Evolutionary conservation across 169 alveolate species (phyloP), one percentile per base, ranked within the genome.

Genomic region (Miamiensis avidus): DNA sequence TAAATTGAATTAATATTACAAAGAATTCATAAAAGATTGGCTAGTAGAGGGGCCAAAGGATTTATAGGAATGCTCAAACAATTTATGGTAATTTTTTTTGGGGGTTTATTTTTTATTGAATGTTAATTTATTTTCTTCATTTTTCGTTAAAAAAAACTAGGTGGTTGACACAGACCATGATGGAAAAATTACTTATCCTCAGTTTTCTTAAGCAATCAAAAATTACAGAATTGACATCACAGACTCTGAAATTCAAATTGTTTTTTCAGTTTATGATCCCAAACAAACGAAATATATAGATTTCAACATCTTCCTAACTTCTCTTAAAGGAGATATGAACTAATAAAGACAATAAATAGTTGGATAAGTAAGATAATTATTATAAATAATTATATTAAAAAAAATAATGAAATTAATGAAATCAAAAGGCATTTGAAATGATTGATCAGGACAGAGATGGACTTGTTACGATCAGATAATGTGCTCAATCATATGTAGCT

Each of bases 31-130:
- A 75, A 89, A 65, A 87, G 91, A 84, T 64, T 93, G 31, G 82
- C 88, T 26, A 69, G 88, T 29, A 87, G 95, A 82, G 96, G 96
- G 25, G 94, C 91, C 15, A 89, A 94, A 91, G 96, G 96, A 28
- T 82, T 93, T 65, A 82, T 93, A 31, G 91, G 92, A 0, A 64
- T 91, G 72, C 78, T 79, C n/a, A 89, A 87, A 65, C 78, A 89
- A 81, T 89, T 91, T 49, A 89, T 86, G 65, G 85, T 91, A n/a
- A 87, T 87, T 49, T 49, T 11, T 49, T 49, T 49, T 49, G 4
- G 4, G 4, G 4, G 4, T 49, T 11, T 49, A 11, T 49, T 49
- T 49, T 73, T 73, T 73, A 15, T 29, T 73, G 6, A 73, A 73
- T n/a, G 1, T n/a, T 73, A 1, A 73, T 15, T 73, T 15, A n/a